Percentiles rank a stretch among this genome's conserved stretches.
Evolutionary conservation across 1,284 basidiomycete species (phyloP).

Genomic region (Leucocoprinus gongylophorus): DNA sequence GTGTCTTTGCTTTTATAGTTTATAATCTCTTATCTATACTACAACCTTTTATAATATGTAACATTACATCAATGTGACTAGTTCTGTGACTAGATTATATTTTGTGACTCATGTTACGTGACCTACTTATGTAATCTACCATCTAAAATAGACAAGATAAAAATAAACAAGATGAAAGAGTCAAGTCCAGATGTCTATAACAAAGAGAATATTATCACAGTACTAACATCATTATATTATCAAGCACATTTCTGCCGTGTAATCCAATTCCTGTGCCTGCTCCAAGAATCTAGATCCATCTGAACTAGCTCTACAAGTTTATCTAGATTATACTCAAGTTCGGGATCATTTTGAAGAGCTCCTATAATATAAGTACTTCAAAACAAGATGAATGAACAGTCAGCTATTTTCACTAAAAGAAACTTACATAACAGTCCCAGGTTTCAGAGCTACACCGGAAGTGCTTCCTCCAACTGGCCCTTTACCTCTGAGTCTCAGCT

Average conservation of each 20-base stretch:
- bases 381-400: background rate
- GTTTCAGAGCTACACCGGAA: constrained; percentile 34
- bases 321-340: constrained; percentile 23
- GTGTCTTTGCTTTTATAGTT: no score
- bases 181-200: no score
- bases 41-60: no score
- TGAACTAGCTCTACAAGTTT: constrained; percentile 23
- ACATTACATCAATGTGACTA: no score
- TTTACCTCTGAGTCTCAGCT: constrained; percentile 30
- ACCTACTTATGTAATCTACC: no score
- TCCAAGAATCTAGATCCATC: constrained; percentile 27
- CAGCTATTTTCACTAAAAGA: background rate
- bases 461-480: background rate
- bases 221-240: no score
- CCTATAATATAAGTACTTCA: constrained; percentile 23
- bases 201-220: no score
- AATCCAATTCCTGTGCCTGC: constrained; percentile 24
- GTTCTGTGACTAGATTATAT: no score
- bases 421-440: constrained; percentile 51
- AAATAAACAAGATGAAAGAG: no score
- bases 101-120: no score
- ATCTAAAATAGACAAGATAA: no score
- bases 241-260: constrained; percentile 9
- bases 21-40: no score
- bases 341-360: constrained; percentile 24